Conservation (phyloP, 2,329 filamentous ascomycete species). For the Microdochium trichocladiopsis region DNA sequence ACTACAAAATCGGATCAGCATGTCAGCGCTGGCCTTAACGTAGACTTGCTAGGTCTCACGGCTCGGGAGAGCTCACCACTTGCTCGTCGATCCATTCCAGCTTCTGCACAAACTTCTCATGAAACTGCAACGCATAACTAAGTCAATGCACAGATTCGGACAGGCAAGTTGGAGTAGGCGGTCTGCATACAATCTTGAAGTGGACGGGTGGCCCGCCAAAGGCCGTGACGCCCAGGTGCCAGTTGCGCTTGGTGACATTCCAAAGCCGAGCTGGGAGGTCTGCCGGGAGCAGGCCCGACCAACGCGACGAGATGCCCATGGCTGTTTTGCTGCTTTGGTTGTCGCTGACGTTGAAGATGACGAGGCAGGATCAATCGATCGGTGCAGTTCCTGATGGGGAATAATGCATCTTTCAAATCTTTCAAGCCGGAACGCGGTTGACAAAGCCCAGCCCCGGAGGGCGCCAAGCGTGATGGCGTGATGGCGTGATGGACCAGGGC, state of each 20-base stretch:
- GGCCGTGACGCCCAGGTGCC: slow-evolving; percentile 56
- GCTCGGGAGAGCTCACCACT: slow-evolving; percentile 35
- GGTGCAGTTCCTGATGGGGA: no score
- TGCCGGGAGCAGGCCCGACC: background rate
- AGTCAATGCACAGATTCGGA: background rate
- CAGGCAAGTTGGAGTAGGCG: background rate
- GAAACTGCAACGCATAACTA: slow-evolving; percentile 29
- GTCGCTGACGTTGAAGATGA: no score
- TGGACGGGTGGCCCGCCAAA: slow-evolving; percentile 65
- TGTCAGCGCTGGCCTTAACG: no score
- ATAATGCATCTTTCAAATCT: no score
- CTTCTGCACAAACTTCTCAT: slow-evolving; percentile 53
- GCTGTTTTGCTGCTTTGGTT: background rate
- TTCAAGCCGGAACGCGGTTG: no score
- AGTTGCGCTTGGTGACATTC: slow-evolving; percentile 23
- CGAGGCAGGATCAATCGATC: no score
- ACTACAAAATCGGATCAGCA: slow-evolving; percentile 30
- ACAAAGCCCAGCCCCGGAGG: no score
- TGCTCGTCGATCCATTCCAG: slow-evolving; percentile 63
- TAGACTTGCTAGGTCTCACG: no score
- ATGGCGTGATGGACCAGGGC: no score
- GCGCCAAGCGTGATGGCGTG: no score
- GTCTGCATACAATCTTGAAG: slow-evolving; percentile 48
- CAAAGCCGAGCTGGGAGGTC: background rate
- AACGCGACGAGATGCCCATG: background rate